Base-by-base conservation (phyloP, 352 stramenopile genomes). In the Globisporangium lucens region DNA sequence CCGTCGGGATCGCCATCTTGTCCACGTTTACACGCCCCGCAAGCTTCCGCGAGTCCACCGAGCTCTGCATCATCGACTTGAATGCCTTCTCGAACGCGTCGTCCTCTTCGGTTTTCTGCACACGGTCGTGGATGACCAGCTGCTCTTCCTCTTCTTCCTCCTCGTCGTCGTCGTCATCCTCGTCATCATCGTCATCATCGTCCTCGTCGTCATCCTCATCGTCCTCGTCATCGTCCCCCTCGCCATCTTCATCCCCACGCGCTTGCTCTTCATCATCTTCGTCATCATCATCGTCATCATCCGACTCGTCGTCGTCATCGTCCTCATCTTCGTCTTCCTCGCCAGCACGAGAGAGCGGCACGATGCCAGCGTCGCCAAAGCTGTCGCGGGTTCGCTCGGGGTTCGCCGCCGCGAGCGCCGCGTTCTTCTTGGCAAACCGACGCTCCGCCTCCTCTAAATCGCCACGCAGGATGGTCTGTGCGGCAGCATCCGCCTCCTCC, bases 1-100 rank as follows among this genome's bases (percentile, higher is more conserved):
- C 81, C 0, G 87, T 91, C 43, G 91, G 89, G 49, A 94, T 93
- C 12, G 82, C 87, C 86, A 95, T 94, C 70, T 95, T 97, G 77
- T 96, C 89, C 38, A 90, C 87, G 56, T 91, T 95, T 35, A 94
- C 84, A 13, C 85, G 80, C 0, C 73, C 75, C 0, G 75, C 63
- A 24, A 77, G 73, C 73, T 94, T 96, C 6, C 86, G 74, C 12
- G 82, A 69, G 30, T 96, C 88, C 1, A 71, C 65, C 12, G 76
- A 80, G 13, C 78, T 77, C 46, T 92, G 83, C 82, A 97, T 94
- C 81, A 97, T 92, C 4, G 79, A 74, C 69, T 90, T 92, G 71
- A 94, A 97, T 13, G 87, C 88, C 69, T 93, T 93, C 66, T 96
- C 88, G 63, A 97, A 97, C 53, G 86, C 85, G 3, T 95, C 87